A percentile compares a stretch with the other conserved stretches of the same genome.
These are phyloP conservation scores for Uromyces viciae-fabae DNA, from an alignment of 1,284 basidiomycete genomes.

Conservation along the genomic window DNA sequence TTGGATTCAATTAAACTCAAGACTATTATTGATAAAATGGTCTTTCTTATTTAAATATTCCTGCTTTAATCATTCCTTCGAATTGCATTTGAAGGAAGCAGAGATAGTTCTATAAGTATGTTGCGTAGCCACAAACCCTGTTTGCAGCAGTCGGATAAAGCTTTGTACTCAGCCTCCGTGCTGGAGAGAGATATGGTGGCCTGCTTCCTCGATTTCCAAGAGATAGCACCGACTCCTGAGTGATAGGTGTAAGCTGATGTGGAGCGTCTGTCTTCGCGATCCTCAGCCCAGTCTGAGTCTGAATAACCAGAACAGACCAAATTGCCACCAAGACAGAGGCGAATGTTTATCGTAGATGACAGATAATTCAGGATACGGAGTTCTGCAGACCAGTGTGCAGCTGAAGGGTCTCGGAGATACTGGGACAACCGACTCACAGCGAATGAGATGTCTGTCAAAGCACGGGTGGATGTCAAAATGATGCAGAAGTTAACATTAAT, in stretches of 20 bases:
- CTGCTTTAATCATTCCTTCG: too few species aligned
- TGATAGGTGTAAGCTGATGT: not conserved
- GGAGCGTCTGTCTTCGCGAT: not conserved
- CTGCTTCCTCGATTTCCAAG: not conserved
- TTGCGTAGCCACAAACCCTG: not conserved
- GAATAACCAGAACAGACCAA: not conserved
- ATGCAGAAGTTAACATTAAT: not conserved
- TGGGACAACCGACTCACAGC: not conserved
- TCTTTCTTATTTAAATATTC: too few species aligned
- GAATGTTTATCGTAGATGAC: not conserved
- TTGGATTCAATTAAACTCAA: too few species aligned
- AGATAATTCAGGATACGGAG: not conserved
- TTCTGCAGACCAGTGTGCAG: not conserved
- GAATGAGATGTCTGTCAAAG: not conserved
- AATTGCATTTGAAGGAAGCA: not conserved
- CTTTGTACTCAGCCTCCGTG: not conserved
- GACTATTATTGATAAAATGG: too few species aligned
- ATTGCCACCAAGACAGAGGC: not conserved
- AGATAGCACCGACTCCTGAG: not conserved
- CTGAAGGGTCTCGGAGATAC: not conserved
- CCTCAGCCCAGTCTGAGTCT: not conserved
- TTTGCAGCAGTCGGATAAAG: not conserved
- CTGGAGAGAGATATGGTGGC: not conserved
- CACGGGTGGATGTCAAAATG: not conserved
- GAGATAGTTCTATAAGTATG: not conserved